Evolutionary conservation across 2,329 filamentous ascomycete species (phyloP).

Genomic region (Epichloe hybrida): DNA sequence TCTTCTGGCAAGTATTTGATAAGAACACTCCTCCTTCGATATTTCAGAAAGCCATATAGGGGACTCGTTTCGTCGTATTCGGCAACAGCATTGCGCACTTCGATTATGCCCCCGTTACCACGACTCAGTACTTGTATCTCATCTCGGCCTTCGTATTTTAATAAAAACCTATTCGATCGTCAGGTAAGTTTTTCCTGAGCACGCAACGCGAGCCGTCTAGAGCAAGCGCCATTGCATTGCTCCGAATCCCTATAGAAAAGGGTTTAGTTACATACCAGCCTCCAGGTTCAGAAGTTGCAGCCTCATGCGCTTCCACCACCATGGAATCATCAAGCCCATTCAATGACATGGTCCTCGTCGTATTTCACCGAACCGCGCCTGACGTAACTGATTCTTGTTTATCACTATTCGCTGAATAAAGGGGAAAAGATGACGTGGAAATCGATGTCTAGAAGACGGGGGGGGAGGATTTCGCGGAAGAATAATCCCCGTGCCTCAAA

Average conservation of each 20-base stretch:
- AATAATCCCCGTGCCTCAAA: not conserved
- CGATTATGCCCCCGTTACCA: constrained; percentile 70
- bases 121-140: constrained; percentile 65
- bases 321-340: constrained; percentile 79
- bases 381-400: not conserved
- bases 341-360: constrained; percentile 59
- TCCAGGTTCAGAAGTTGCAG: constrained; percentile 67
- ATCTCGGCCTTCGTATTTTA: constrained; percentile 84
- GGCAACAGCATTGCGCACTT: constrained; percentile 66
- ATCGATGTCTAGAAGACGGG: not conserved
- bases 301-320: constrained; percentile 74
- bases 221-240: not conserved
- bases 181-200: constrained; percentile 1
- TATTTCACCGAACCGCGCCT: not conserved
- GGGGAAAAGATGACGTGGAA: not conserved
- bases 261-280: constrained; percentile 60
- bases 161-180: constrained; percentile 60
- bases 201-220: not conserved
- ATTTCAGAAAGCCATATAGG: constrained; percentile 83
- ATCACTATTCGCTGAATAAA: not conserved
- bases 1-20: constrained; percentile 87
- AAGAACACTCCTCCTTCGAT: constrained; percentile 77
- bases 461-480: not conserved
- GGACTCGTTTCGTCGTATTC: constrained; percentile 69
- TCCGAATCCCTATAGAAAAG: not conserved